Evolutionary conservation across 768 basidiomycete species (phyloP), one percentile per base, ranked within the genome.

Genomic region (Candolleomyces efflorescens): DNA sequence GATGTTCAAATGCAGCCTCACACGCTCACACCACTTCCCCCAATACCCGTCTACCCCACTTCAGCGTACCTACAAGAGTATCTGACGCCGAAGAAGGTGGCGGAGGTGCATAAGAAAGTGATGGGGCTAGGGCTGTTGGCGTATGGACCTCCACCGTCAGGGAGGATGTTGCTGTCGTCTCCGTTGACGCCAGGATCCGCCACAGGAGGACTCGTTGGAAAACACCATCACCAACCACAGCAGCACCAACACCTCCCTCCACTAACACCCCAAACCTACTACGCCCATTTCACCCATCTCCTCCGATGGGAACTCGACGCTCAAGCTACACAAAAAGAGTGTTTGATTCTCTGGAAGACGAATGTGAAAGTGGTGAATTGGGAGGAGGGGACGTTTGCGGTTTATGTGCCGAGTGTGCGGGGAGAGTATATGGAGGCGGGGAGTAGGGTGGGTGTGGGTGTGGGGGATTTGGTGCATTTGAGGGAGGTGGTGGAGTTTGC

Each of bases 1-100:
- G 75, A 78, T 60, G 76, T 82, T 32, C 79, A 82, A 71, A 76
- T 69, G 59, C 72, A 74, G 67, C 63, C 71, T 46, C 78, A 81
- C 64, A 67, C 66, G 20, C 69, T 82, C 53, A 65, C 71, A 38
- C 71, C 75, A 59, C 68, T 80, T 24, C 73, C 76, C 10, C 71
- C 79, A 55, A 62, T 76, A 63, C 69, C 76, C 61, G 54, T 73
- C 37, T 81, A 79, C 64, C 80, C 79, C 27, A 61, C 74, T 58
- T 44, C 68, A 55, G 62, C 70, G 11, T 82, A 79, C 70, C 66
- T 74, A 61, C 67, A 71, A 61, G 70, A 68, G 45, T 80, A 76
- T 61, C 68, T 80, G 58, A 68, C 72, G 44, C 70, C 73, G 50
- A 64, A 68, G 55, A 64, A 75, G 55, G 72, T 77, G 43, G 68